These are phyloP conservation scores for Gymnopilus dilepis DNA, from an alignment of 768 basidiomycete species.

Conservation along the genomic window DNA sequence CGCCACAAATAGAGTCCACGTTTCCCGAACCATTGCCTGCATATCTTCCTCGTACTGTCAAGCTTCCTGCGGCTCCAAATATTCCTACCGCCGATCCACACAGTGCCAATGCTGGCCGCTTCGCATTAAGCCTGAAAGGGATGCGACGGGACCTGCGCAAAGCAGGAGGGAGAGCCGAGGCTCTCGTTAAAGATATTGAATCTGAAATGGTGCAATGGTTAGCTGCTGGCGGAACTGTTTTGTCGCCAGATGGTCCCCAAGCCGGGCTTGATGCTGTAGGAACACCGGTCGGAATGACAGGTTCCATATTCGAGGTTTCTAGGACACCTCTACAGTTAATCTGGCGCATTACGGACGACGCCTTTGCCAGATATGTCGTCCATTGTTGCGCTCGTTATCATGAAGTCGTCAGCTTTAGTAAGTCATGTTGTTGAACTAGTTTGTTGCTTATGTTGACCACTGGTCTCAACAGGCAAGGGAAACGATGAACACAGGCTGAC, in stretches of 20 bases:
- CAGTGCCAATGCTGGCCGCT: constrained; percentile 74
- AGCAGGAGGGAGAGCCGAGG: constrained; percentile 61
- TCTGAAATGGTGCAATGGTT: constrained; percentile 69
- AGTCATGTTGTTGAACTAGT: too few relatives aligned
- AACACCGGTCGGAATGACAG: constrained; percentile 54
- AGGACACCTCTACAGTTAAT: constrained; percentile 70
- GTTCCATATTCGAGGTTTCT: constrained; percentile 66
- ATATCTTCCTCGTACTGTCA: constrained; percentile 66
- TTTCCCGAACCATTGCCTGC: constrained; percentile 80
- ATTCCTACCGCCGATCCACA: constrained; percentile 49
- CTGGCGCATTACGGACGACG: constrained; percentile 74
- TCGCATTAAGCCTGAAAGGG: constrained; percentile 77
- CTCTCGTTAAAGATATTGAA: constrained; percentile 74
- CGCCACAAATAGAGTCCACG: constrained; percentile 54
- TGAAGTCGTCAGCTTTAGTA: constrained; percentile 82
- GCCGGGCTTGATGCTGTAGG: constrained; percentile 36
- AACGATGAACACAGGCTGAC: constrained; percentile 65
- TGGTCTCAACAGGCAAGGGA: constrained; percentile 62
- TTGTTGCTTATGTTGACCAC: not conserved
- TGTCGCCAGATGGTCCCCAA: constrained; percentile 49
- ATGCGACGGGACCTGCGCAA: constrained; percentile 70
- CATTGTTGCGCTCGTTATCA: constrained; percentile 85
- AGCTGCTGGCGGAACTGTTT: constrained; percentile 54
- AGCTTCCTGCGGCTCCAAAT: constrained; percentile 49
- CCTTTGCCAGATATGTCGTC: constrained; percentile 80